These are phyloP conservation scores for Trypanosoma avium DNA, from an alignment of 208 protist genomes.

Conservation along the genomic window DNA sequence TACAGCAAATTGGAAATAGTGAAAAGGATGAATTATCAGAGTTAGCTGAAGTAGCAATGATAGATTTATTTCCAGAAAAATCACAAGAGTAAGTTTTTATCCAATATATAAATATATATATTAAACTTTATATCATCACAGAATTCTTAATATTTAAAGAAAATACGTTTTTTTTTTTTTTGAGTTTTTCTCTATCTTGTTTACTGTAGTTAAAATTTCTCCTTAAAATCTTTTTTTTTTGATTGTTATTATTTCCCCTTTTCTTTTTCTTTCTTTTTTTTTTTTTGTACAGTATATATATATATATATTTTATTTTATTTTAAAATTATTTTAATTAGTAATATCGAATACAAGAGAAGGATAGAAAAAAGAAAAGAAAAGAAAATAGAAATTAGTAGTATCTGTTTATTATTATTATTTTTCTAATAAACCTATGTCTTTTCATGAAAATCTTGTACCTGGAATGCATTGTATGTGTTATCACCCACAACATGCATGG, in stretches of 20 bases:
- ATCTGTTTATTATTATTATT: too few species aligned
- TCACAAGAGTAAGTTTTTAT: neutral
- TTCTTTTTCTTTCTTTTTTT: neutral
- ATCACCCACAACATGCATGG: constrained; percentile 35
- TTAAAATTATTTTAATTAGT: neutral
- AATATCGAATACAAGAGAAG: neutral
- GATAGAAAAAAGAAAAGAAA: neutral
- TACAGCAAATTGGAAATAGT: neutral
- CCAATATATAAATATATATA: neutral
- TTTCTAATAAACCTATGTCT: neutral
- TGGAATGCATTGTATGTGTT: constrained; percentile 30
- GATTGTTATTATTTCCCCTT: constrained; percentile 15
- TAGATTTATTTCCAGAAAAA: neutral
- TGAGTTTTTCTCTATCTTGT: constrained; percentile 7
- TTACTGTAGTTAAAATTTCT: neutral
- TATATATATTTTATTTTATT: neutral
- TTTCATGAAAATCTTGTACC: constrained; percentile 1
- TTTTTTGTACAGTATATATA: neutral
- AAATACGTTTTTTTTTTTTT: neutral
- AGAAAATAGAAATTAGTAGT: neutral
- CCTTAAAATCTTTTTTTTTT: neutral
- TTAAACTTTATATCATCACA: neutral
- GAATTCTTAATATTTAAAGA: too few species aligned
- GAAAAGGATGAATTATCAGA: constrained; percentile 23
- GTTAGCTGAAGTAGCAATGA: constrained; percentile 5